These are phyloP conservation scores for Tuber calosporum DNA, from an alignment of 495 filamentous ascomycete species.

Conservation along the genomic window DNA sequence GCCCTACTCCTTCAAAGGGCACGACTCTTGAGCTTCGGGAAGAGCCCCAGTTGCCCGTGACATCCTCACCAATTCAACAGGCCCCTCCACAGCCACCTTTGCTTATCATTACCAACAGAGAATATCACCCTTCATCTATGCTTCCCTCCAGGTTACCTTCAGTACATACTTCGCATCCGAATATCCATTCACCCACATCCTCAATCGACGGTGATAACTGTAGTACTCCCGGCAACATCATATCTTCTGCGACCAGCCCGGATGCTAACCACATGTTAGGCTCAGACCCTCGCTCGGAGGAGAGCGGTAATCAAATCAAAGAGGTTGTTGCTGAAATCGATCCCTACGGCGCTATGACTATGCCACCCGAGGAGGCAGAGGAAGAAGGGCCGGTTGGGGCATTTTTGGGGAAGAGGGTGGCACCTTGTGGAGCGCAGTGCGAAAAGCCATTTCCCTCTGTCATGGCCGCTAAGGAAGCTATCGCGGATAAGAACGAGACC, in stretches of 20 bases:
- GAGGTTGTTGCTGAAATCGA: constrained; percentile 24
- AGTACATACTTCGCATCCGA: constrained; percentile 13
- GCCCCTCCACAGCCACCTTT: constrained; percentile 22
- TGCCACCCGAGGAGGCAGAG: constrained; percentile 9
- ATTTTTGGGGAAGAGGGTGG: constrained; percentile 9
- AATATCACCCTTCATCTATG: constrained; percentile 17
- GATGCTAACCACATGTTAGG: constrained; percentile 36
- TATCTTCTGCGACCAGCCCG: constrained; percentile 42
- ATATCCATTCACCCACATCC: constrained; percentile 37
- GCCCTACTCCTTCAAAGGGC: constrained; percentile 5
- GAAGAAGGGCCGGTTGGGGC: constrained; percentile 7
- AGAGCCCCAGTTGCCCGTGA: constrained; percentile 22
- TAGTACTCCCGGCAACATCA: constrained; percentile 24
- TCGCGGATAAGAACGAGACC: constrained; percentile 13
- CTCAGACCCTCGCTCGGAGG: constrained; percentile 12
- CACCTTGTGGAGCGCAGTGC: constrained; percentile 6
- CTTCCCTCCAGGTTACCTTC: constrained; percentile 7
- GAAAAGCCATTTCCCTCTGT: constrained; percentile 17
- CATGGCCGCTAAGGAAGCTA: constrained; percentile 14
- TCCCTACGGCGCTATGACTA: constrained; percentile 5
- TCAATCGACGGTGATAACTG: constrained; percentile 34
- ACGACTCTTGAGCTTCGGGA: constrained; percentile 14
- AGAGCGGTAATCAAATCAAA: constrained; percentile 11
- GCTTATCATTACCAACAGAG: constrained; percentile 28
- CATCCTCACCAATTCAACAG: constrained; percentile 21